A percentile compares a stretch with the other conserved stretches of the same genome.
Evolutionary conservation across 352 stramenopile genomes (phyloP).

Genomic region (Globisporangium recalcitrans): DNA sequence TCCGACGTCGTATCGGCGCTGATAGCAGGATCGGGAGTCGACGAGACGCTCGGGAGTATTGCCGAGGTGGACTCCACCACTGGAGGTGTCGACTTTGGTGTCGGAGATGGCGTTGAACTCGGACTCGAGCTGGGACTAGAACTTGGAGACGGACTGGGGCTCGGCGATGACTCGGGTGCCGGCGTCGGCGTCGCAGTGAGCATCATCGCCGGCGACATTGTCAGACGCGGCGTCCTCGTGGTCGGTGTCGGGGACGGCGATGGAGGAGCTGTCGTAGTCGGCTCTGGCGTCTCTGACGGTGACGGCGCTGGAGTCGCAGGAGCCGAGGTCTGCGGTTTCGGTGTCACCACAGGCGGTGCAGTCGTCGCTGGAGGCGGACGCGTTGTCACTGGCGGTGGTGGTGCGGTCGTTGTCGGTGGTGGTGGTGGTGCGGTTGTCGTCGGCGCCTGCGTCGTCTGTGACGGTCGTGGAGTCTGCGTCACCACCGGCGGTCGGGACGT

Average conservation of each 20-base stretch:
- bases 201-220: neutral
- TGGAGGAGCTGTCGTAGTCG: neutral
- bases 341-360: neutral
- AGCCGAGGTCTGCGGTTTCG: neutral
- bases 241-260: constrained; percentile 5
- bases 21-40: constrained; percentile 19
- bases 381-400: neutral
- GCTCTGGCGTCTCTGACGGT: neutral
- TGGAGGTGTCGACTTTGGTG: neutral
- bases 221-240: neutral
- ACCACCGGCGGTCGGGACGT: neutral
- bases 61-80: constrained; percentile 8
- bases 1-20: constrained; percentile 29
- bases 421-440: neutral
- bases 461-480: neutral
- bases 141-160: constrained; percentile 11
- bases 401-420: neutral
- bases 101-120: constrained; percentile 2
- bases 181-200: neutral
- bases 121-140: neutral
- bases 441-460: constrained; percentile 1
- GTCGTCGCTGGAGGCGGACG: constrained; percentile 7
- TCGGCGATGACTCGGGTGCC: constrained; percentile 1
- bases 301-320: neutral
- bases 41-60: constrained; percentile 3